Base-by-base conservation (phyloP, 345 rosid species). In the Boechera divaricarpa region DNA sequence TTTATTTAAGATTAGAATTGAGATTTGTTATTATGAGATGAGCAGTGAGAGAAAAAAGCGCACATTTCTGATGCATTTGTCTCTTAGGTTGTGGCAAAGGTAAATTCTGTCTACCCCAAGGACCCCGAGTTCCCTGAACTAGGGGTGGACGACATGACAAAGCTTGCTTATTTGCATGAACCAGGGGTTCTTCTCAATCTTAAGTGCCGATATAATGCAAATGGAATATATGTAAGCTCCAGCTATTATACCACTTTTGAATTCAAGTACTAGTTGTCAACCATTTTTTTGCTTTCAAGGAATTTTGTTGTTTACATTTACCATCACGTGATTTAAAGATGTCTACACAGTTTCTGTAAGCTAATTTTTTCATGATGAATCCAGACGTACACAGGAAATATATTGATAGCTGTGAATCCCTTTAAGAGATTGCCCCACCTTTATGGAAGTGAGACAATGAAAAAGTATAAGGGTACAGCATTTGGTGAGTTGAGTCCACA, bases 61-160 rank as follows among this genome's bases (percentile, higher is more conserved):
- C 54, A 51, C 21, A 2, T n/a, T 31, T 38, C 61, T 51, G 76
- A 36, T 72, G 47, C 62, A 58, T 66, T 35, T 72, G 52, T 73
- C 53, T 44, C 73, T 63, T 73, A 95, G 99, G 89, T 92, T 75
- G 84, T 84, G 69, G 87, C 82, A 62, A 92, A 92, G 77, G 83
- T 77, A 45, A 85, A 87, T 62, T 78, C 73, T 76, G 84, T 83
- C 44, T 84, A 87, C 77, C 94, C 92, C 2, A 89, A 86, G 82
- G 99, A 95, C 81, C 82, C 97, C 1, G 98, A 92, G 81, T 89
- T 89, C 68, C 99, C 99, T 54, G 86, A 83, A 65, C 78, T 80
- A 38, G 99, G 99, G 18, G 92, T 92, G 70, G 99, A 95, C 70
- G 99, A 95, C 82, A 95, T 95, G 99, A 92, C 98, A 45, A 95